Evolutionary conservation across 225 moss, liverwort and hornwort species (phyloP).

Genomic region (Neckera pumila): DNA sequence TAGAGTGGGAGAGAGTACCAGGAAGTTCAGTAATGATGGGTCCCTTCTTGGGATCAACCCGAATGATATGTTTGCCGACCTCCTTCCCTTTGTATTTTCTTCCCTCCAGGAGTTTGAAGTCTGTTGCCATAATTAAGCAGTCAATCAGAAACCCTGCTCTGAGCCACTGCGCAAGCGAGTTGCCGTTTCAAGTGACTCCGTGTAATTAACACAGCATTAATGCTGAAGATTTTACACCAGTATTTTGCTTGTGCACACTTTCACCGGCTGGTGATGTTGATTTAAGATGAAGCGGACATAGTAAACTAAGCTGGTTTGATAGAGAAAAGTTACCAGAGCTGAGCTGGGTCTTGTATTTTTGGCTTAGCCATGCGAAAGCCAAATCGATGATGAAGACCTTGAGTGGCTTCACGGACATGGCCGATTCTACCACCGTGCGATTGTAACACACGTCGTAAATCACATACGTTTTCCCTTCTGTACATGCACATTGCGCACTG

Average conservation of each 20-base stretch:
- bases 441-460: conserved; percentile 65
- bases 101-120: conserved; percentile 51
- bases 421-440: conserved; percentile 42
- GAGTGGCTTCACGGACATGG: conserved; percentile 49
- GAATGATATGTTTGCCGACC: conserved; percentile 47
- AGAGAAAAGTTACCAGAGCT: conserved; percentile 18
- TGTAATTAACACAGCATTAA: neutral
- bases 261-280: neutral
- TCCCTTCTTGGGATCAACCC: conserved; percentile 38
- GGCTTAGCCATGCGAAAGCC: conserved; percentile 59
- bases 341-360: conserved; percentile 54
- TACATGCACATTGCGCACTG: neutral
- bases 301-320: neutral
- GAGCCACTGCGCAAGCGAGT: neutral
- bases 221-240: neutral
- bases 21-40: conserved; percentile 55
- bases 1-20: conserved; percentile 1
- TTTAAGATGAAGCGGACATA: neutral
- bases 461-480: conserved; percentile 38
- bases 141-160: neutral
- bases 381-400: conserved; percentile 63
- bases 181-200: neutral
- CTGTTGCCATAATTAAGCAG: conserved; percentile 13
- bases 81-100: conserved; percentile 68
- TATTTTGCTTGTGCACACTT: neutral